Conservation (phyloP, 345 rosid species). For the Camelina hispida region DNA sequence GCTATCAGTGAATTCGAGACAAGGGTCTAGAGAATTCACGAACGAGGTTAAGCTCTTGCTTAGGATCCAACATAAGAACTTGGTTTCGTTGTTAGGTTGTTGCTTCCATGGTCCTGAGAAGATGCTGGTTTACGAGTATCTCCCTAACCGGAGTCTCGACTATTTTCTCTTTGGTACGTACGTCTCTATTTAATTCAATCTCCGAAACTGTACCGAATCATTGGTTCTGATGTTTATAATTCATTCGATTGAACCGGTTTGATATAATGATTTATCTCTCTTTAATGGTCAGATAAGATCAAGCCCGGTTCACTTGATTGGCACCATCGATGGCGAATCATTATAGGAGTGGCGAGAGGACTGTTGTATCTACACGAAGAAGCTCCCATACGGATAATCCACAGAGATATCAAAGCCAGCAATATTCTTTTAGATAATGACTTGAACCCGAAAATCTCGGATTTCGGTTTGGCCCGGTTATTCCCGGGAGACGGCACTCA, state of each 20-base stretch:
- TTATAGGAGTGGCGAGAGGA: slow-evolving; percentile 77
- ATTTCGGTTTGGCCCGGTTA: slow-evolving; percentile 86
- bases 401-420: slow-evolving; percentile 79
- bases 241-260: slow-evolving; percentile 5
- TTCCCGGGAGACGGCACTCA: slow-evolving; percentile 88
- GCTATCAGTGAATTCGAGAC: slow-evolving; percentile 61
- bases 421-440: slow-evolving; percentile 70
- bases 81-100: slow-evolving; percentile 74
- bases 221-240: background rate
- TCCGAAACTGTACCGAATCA: slow-evolving; percentile 4
- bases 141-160: slow-evolving; percentile 80
- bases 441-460: slow-evolving; percentile 80
- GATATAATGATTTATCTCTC: background rate
- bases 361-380: slow-evolving; percentile 80
- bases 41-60: slow-evolving; percentile 76
- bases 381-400: slow-evolving; percentile 79
- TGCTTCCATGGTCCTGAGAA: slow-evolving; percentile 72
- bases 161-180: slow-evolving; percentile 75
- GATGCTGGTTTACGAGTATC: slow-evolving; percentile 83
- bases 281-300: slow-evolving; percentile 53
- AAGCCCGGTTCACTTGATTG: slow-evolving; percentile 63
- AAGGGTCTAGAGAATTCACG: slow-evolving; percentile 69
- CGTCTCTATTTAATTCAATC: background rate
- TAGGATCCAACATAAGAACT: slow-evolving; percentile 76
- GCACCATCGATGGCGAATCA: slow-evolving; percentile 59